phyloP scores from a whole-genome alignment of 1,284 basidiomycete species.

The Puccinia polysora region DNA sequence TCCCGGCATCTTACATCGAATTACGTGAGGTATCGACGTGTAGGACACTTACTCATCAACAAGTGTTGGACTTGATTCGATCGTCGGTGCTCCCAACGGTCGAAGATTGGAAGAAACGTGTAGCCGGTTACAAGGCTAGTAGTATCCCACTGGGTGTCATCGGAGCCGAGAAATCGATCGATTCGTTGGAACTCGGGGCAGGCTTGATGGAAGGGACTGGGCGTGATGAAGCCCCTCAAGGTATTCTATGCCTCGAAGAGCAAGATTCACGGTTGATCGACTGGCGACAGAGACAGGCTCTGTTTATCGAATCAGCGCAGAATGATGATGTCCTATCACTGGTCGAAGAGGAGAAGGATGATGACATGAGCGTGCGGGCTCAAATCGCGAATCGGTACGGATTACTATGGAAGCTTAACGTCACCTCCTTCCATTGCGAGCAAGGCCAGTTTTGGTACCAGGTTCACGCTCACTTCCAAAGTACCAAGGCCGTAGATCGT shows the following conservation, averaged over 20 bases:
- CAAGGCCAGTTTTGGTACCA: constrained; percentile 20
- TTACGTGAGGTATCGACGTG: constrained; percentile 4
- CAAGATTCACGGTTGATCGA: not conserved
- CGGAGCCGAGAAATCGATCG: not conserved
- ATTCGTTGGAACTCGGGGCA: not conserved
- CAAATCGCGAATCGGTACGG: constrained; percentile 14
- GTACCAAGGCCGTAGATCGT: not conserved
- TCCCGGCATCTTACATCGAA: constrained; percentile 13
- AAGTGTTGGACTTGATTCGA: not conserved
- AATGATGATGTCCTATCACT: constrained; percentile 12
- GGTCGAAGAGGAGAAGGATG: constrained; percentile 19
- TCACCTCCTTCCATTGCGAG: constrained; percentile 16
- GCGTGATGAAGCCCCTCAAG: no score
- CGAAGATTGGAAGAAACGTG: constrained; percentile 18
- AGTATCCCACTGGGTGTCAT: constrained; percentile 7
- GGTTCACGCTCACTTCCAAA: constrained; percentile 16
- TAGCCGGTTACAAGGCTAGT: constrained; percentile 7
- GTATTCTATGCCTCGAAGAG: no score
- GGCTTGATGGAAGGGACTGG: not conserved
- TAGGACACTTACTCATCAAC: not conserved
- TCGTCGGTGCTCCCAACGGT: constrained; percentile 12
- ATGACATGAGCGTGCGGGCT: not conserved
- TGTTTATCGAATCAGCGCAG: constrained; percentile 6
- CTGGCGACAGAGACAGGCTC: constrained; percentile 15
- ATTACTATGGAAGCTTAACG: not conserved